Percentiles rank a stretch among this genome's conserved stretches.
Evolutionary conservation across 2,329 filamentous ascomycete genomes (phyloP).

Genomic region (Paraphoma sp.): DNA sequence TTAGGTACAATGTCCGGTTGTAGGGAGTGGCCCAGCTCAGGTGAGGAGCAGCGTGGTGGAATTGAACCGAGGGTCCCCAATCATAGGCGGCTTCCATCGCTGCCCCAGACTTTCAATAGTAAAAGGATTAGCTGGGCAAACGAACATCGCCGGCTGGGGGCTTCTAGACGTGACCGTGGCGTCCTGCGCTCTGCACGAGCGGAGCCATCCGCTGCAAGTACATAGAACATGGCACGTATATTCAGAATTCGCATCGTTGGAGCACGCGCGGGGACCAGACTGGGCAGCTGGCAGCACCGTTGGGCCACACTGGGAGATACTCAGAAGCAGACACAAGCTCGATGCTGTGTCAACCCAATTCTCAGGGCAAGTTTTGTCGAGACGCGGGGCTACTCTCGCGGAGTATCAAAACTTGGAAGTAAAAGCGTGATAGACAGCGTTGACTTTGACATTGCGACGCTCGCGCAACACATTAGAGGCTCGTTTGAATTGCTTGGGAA

Average conservation of each 20-base stretch:
- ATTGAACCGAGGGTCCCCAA: constrained; percentile 36
- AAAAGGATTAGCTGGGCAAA: constrained; percentile 15
- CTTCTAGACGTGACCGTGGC: constrained; percentile 26
- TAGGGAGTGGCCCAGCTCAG: constrained; percentile 18
- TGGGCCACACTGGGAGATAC: no score
- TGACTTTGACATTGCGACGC: no score
- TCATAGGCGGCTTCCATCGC: constrained; percentile 24
- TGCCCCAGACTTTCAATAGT: constrained; percentile 29
- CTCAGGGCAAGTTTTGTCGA: no score
- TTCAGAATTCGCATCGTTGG: neutral
- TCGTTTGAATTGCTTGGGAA: no score
- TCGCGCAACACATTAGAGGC: no score
- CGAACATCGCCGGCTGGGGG: constrained; percentile 19
- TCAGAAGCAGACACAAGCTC: no score
- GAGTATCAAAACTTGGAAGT: no score
- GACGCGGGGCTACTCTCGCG: no score
- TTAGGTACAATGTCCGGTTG: neutral
- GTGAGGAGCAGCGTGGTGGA: constrained; percentile 27
- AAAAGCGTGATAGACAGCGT: no score
- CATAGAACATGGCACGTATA: neutral
- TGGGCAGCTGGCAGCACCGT: no score
- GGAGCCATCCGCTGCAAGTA: constrained; percentile 23
- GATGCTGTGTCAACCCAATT: no score
- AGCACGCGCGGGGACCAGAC: neutral
- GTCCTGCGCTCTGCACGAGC: constrained; percentile 27